phyloP scores from a whole-genome alignment of 2,329 filamentous ascomycete genomes.

The Berkeleyomyces rouxiae region DNA sequence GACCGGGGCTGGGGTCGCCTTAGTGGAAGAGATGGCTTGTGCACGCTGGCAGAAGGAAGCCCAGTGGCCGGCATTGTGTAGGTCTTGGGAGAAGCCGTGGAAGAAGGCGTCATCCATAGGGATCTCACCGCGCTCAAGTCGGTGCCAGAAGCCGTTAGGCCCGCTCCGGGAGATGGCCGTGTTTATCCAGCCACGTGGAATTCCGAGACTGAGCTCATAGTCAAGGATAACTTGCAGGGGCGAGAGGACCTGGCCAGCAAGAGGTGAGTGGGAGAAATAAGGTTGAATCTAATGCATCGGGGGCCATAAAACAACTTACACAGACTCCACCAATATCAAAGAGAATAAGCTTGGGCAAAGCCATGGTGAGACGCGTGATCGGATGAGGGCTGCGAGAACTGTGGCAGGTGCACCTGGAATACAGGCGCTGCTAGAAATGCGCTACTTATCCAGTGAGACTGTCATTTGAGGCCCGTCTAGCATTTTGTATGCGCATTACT shows the following conservation, averaged over 20 bases:
- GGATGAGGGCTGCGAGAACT: neutral
- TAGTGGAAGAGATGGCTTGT: slow-evolving; percentile 16
- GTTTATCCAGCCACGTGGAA: slow-evolving; percentile 84
- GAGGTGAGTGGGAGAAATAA: slow-evolving; percentile 4
- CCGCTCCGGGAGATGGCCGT: slow-evolving; percentile 66
- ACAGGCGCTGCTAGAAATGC: too few species aligned
- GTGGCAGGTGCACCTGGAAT: too few species aligned
- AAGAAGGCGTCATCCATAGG: slow-evolving; percentile 62
- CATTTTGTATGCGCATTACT: neutral
- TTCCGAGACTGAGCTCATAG: slow-evolving; percentile 61
- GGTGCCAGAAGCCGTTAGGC: slow-evolving; percentile 74
- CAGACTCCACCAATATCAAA: slow-evolving; percentile 97
- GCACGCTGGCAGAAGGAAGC: slow-evolving; percentile 38
- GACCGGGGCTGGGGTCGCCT: slow-evolving; percentile 17
- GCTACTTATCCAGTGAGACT: too few species aligned
- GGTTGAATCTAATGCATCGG: neutral
- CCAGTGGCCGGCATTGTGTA: slow-evolving; percentile 54
- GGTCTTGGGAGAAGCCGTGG: slow-evolving; percentile 54
- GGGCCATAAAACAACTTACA: slow-evolving; percentile 40
- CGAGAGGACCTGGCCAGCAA: slow-evolving; percentile 51
- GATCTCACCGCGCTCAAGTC: slow-evolving; percentile 70
- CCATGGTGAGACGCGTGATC: neutral
- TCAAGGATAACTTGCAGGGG: slow-evolving; percentile 87
- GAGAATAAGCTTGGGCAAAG: slow-evolving; percentile 52
- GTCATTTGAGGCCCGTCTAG: neutral